These are phyloP conservation scores for Trichomonas gallinae DNA, from an alignment of 208 protist species.

Conservation along the genomic window DNA sequence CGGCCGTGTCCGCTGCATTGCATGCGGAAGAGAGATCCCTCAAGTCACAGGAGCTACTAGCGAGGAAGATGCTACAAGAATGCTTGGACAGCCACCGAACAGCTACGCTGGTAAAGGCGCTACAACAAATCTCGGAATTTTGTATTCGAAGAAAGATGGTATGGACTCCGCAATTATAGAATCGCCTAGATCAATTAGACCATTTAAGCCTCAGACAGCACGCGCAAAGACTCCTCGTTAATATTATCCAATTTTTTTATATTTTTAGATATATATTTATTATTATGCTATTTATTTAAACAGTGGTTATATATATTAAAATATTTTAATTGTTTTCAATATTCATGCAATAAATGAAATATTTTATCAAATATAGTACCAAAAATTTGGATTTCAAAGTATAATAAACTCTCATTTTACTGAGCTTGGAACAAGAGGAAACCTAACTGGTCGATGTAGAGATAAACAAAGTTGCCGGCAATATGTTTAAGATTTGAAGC, in stretches of 20 bases:
- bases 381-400: no score
- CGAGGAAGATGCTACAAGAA: not conserved
- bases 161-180: not conserved
- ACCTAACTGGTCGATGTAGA: slow-evolving; percentile 6
- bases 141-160: not conserved
- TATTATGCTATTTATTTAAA: no score
- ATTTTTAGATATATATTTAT: no score
- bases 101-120: not conserved
- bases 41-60: not conserved
- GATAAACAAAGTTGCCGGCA: not conserved
- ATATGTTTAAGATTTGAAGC: not conserved
- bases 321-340: no score
- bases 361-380: no score
- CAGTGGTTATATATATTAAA: no score
- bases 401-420: not conserved
- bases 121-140: not conserved
- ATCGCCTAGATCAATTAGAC: not conserved
- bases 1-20: not conserved
- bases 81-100: not conserved
- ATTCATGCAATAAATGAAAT: no score
- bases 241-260: not conserved
- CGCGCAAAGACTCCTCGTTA: not conserved
- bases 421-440: slow-evolving; percentile 9
- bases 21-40: not conserved
- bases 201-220: not conserved